Percentiles rank a stretch among this genome's conserved stretches.
Evolutionary conservation across 2,329 filamentous ascomycete genomes (phyloP).

Genomic region (Diaporthe eres): DNA sequence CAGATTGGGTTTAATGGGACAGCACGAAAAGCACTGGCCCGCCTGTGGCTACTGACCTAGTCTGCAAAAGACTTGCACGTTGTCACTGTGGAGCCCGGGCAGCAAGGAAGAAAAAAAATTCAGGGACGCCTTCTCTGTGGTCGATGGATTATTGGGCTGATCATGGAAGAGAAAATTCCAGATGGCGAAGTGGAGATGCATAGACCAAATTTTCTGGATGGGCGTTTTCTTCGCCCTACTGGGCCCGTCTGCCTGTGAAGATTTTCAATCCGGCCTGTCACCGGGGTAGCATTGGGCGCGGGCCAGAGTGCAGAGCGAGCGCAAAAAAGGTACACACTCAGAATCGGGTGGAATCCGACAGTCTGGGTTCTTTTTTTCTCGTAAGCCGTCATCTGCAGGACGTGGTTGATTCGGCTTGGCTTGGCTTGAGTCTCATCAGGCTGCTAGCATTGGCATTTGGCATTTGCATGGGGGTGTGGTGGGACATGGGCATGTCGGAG

Average conservation of each 20-base stretch:
- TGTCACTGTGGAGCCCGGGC: constrained; percentile 22
- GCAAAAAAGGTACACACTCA: not conserved
- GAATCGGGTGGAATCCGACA: constrained; percentile 37
- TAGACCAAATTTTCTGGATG: constrained; percentile 15
- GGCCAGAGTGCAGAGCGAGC: not conserved
- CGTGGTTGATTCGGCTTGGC: constrained; percentile 17
- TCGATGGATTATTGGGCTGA: not conserved
- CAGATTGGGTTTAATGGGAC: constrained; percentile 16
- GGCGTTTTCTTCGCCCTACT: not conserved
- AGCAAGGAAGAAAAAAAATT: not conserved
- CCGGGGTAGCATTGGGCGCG: constrained; percentile 27
- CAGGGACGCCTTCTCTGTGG: constrained; percentile 18
- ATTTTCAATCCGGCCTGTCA: not conserved
- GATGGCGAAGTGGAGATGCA: constrained; percentile 29
- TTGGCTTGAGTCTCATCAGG: constrained; percentile 26
- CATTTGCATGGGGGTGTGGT: not conserved
- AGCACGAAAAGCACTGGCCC: constrained; percentile 16
- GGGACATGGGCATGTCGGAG: constrained; percentile 7
- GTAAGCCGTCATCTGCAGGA: constrained; percentile 22
- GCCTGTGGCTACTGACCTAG: not conserved
- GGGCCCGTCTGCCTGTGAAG: not conserved
- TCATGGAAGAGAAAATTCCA: constrained; percentile 23
- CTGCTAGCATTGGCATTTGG: constrained; percentile 11
- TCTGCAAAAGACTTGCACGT: not conserved
- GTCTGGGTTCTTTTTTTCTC: not conserved